Percentiles rank a stretch among this genome's conserved stretches.
These are phyloP conservation scores for Raphanus sativus DNA, from an alignment of 345 rosid genomes.

Conservation along the genomic window DNA sequence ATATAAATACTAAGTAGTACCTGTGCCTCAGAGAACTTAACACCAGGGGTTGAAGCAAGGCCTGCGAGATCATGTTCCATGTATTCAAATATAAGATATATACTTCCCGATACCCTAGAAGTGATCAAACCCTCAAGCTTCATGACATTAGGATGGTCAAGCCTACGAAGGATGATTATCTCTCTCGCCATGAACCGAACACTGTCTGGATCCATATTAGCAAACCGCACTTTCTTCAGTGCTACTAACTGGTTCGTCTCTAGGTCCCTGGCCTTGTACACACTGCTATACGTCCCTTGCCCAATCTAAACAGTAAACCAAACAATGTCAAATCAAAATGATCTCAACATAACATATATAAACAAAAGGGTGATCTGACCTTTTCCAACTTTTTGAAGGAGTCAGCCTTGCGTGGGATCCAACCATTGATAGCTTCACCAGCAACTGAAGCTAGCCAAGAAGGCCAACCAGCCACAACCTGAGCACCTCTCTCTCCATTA, in stretches of 20 bases:
- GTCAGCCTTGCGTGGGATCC: slow-evolving; percentile 88
- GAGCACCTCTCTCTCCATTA: slow-evolving; percentile 70
- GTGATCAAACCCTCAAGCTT: slow-evolving; percentile 76
- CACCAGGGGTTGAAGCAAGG: slow-evolving; percentile 52
- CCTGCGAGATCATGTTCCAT: slow-evolving; percentile 81
- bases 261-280: slow-evolving; percentile 65
- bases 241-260: slow-evolving; percentile 67
- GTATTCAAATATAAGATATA: slow-evolving; percentile 66
- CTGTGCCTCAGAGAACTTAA: slow-evolving; percentile 64
- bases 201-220: slow-evolving; percentile 72
- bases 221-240: slow-evolving; percentile 74
- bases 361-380: slow-evolving; percentile 43
- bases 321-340: slow-evolving; percentile 10
- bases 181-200: slow-evolving; percentile 79
- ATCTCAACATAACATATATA: neutral
- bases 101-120: slow-evolving; percentile 60
- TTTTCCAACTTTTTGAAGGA: slow-evolving; percentile 93
- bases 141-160: slow-evolving; percentile 74
- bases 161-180: slow-evolving; percentile 58
- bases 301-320: slow-evolving; percentile 51
- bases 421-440: slow-evolving; percentile 95
- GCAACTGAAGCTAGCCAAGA: slow-evolving; percentile 89
- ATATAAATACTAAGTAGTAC: slow-evolving; percentile 21
- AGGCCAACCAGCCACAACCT: slow-evolving; percentile 95
- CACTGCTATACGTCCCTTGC: slow-evolving; percentile 80